Conservation (phyloP, 148 eudicot genomes). For the Polygonum aviculare region DNA sequence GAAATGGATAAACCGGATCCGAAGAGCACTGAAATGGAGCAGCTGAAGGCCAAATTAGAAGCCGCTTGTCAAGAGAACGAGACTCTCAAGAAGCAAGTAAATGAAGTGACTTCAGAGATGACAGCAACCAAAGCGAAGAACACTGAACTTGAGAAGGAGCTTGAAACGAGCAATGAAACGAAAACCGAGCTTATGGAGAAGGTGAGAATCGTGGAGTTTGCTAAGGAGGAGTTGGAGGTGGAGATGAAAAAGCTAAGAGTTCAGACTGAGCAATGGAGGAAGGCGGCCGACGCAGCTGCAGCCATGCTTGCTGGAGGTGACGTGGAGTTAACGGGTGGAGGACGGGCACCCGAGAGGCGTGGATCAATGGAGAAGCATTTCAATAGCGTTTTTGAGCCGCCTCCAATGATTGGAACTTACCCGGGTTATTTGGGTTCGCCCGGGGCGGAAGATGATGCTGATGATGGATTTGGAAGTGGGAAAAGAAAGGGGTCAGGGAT, state of each 20-base stretch:
- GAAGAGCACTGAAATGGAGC: conserved; percentile 40
- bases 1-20: conserved; percentile 29
- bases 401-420: conserved; percentile 29
- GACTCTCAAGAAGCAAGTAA: conserved; percentile 38
- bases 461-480: conserved; percentile 49
- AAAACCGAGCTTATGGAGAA: conserved; percentile 32
- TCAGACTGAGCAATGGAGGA: conserved; percentile 97
- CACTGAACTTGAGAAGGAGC: conserved; percentile 27
- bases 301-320: conserved; percentile 53
- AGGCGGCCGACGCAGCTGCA: conserved; percentile 96
- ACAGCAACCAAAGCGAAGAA: conserved; percentile 24
- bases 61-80: conserved; percentile 45
- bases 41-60: conserved; percentile 32
- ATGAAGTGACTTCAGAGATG: conserved; percentile 30
- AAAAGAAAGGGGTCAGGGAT: conserved; percentile 72
- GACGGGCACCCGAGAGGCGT: conserved; percentile 49
- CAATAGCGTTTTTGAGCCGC: conserved; percentile 31
- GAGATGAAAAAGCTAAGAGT: conserved; percentile 88
- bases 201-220: conserved; percentile 31
- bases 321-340: conserved; percentile 29
- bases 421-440: conserved; percentile 37
- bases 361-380: conserved; percentile 84
- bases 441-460: conserved; percentile 26
- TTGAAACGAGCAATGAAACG: conserved; percentile 31
- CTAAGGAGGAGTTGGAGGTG: conserved; percentile 44